phyloP scores from a whole-genome alignment of 495 filamentous ascomycete species.

The Elaphomyces granulatus region DNA sequence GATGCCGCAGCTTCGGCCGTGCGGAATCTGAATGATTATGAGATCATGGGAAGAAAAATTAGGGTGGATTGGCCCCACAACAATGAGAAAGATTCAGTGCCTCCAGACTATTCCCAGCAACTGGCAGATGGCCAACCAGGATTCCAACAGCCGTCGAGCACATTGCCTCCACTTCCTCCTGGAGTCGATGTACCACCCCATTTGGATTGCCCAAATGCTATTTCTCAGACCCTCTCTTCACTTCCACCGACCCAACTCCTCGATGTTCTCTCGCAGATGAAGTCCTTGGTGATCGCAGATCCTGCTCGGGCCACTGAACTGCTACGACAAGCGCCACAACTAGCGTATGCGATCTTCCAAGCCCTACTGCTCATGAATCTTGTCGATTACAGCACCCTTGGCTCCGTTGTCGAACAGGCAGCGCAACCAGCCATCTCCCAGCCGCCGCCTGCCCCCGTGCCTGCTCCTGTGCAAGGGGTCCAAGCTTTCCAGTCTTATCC shows the following conservation, averaged over 20 bases:
- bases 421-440: slow-evolving; percentile 18
- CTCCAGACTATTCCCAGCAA: slow-evolving; percentile 32
- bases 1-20: slow-evolving; percentile 91
- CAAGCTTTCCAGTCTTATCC: slow-evolving; percentile 23
- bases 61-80: slow-evolving; percentile 93
- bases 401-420: slow-evolving; percentile 42
- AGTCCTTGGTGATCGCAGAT: slow-evolving; percentile 64
- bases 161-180: slow-evolving; percentile 65
- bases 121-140: slow-evolving; percentile 21
- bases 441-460: slow-evolving; percentile 14
- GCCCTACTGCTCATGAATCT: slow-evolving; percentile 84
- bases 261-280: slow-evolving; percentile 92
- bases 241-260: slow-evolving; percentile 81
- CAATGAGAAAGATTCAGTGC: slow-evolving; percentile 59
- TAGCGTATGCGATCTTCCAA: slow-evolving; percentile 93
- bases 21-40: slow-evolving; percentile 89
- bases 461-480: slow-evolving; percentile 14
- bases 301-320: slow-evolving; percentile 77
- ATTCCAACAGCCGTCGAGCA: slow-evolving; percentile 21
- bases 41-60: slow-evolving; percentile 88
- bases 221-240: slow-evolving; percentile 73
- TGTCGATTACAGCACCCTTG: slow-evolving; percentile 52
- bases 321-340: slow-evolving; percentile 76
- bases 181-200: slow-evolving; percentile 71
- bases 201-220: slow-evolving; percentile 74